These are phyloP conservation scores for Dactylellina parvicollis DNA, from an alignment of 2,329 filamentous ascomycete genomes.

Conservation along the genomic window DNA sequence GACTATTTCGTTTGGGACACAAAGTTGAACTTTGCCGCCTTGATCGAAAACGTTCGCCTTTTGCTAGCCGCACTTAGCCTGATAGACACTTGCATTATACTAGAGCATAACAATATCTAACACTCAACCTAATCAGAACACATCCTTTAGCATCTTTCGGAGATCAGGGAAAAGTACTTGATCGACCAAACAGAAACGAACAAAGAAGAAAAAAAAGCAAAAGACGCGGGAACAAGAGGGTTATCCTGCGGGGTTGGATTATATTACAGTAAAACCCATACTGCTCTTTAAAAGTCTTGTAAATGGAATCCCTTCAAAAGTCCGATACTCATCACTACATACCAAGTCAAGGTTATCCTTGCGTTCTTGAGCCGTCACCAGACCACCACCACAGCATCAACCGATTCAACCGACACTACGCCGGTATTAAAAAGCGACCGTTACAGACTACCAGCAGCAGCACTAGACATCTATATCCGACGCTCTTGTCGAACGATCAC, in stretches of 20 bases:
- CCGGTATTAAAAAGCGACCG: constrained; percentile 50
- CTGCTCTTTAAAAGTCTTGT: constrained; percentile 32
- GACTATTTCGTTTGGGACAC: constrained; percentile 41
- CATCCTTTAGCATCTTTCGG: constrained; percentile 43
- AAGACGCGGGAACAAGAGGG: constrained; percentile 20
- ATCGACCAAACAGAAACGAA: constrained; percentile 13
- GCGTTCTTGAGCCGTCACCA: constrained; percentile 52
- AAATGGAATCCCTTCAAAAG: constrained; percentile 54
- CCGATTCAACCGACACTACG: constrained; percentile 50
- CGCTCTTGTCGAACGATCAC: constrained; percentile 53
- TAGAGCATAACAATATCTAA: constrained; percentile 49
- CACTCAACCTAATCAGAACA: constrained; percentile 21
- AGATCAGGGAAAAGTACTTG: constrained; percentile 26
- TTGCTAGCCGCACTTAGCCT: constrained; percentile 50
- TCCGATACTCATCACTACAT: constrained; percentile 55
- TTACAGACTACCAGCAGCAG: constrained; percentile 21
- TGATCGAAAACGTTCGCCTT: constrained; percentile 51
- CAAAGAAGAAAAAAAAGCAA: constrained; percentile 30
- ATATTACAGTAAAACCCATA: constrained; percentile 52
- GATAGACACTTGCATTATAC: constrained; percentile 50
- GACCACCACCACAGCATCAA: constrained; percentile 39
- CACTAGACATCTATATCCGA: constrained; percentile 47
- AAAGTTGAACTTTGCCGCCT: constrained; percentile 54
- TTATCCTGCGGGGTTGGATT: constrained; percentile 50
- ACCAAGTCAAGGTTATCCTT: constrained; percentile 54